Conservation (phyloP, 306 rosid genomes). For the Argentina anserina region DNA sequence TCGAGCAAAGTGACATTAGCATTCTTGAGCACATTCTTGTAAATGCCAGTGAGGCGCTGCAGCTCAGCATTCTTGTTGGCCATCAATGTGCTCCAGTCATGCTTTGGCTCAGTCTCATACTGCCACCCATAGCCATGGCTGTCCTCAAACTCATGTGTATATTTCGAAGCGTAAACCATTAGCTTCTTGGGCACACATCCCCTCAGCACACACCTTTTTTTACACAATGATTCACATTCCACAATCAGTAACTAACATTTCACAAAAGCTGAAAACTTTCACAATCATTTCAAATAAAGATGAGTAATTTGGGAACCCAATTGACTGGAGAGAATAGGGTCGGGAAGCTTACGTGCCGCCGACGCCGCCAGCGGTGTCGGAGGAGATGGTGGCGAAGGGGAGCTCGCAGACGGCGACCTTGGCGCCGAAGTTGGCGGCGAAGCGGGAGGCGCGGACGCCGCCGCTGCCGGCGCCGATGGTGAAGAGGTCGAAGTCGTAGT, state of each 20-base stretch:
- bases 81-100: conserved; percentile 87
- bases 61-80: conserved; percentile 97
- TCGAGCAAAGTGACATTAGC: conserved; percentile 67
- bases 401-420: conserved; percentile 86
- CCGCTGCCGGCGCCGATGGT: conserved; percentile 97
- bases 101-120: conserved; percentile 79
- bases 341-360: conserved; percentile 78
- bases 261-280: neutral
- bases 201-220: conserved; percentile 79
- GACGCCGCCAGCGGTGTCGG: conserved; percentile 82
- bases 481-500: conserved; percentile 81
- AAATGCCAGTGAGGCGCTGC: conserved; percentile 87
- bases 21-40: conserved; percentile 67
- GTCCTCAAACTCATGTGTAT: conserved; percentile 90
- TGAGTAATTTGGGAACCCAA: neutral
- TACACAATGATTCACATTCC: neutral
- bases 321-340: neutral
- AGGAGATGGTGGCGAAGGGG: conserved; percentile 83
- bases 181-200: conserved; percentile 98
- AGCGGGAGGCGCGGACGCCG: conserved; percentile 89
- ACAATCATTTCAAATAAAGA: neutral
- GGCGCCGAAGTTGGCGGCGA: conserved; percentile 72
- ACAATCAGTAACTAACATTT: neutral
- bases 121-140: conserved; percentile 92
- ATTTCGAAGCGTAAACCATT: conserved; percentile 74